Conservation (phyloP, 108 stramenopile species). For the Skeletonema potamos region DNA sequence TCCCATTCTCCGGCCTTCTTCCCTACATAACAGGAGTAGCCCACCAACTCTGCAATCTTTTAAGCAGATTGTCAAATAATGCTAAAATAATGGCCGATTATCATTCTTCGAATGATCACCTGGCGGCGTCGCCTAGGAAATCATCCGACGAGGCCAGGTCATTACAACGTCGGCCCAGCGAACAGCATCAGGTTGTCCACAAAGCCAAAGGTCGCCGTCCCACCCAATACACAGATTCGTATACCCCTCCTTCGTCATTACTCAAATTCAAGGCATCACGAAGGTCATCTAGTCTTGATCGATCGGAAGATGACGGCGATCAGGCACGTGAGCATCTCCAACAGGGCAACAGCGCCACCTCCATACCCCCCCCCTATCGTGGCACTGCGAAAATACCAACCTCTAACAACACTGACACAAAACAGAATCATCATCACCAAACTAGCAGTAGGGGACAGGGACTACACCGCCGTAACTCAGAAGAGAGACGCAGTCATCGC, state of each 20-base stretch:
- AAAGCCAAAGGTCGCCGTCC: conserved; percentile 12
- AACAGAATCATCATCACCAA: neutral
- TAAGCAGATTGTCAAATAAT: no score
- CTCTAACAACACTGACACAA: neutral
- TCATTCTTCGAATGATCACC: no score
- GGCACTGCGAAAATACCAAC: neutral
- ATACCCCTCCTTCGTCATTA: conserved; percentile 12
- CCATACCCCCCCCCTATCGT: neutral
- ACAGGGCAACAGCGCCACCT: neutral
- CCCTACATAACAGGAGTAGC: neutral
- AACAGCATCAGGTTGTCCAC: neutral
- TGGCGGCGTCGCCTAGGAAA: neutral
- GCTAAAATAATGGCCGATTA: neutral
- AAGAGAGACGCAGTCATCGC: neutral
- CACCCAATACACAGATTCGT: conserved; percentile 17
- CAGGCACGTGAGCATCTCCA: neutral
- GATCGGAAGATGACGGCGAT: neutral
- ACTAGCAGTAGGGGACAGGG: neutral
- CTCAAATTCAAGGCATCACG: neutral
- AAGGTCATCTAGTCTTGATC: neutral
- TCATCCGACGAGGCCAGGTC: neutral
- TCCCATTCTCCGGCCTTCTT: no score
- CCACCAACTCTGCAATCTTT: no score
- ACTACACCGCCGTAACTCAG: neutral
- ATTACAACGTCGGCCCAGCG: neutral